phyloP scores from a whole-genome alignment of 1,139 yeast genomes.

The Yamadazyma dendronema region DNA sequence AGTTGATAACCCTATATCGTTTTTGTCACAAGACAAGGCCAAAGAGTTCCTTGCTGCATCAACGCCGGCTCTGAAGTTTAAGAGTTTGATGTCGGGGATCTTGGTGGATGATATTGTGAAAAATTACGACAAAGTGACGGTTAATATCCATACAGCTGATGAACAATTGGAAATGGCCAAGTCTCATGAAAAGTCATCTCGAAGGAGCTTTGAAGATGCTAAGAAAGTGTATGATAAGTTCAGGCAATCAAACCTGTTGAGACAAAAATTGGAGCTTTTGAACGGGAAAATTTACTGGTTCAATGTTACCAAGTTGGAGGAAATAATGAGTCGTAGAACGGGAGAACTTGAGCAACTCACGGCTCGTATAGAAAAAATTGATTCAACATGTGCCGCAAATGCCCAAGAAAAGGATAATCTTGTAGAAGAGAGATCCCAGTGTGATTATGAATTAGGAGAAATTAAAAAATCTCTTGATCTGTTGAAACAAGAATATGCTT shows the following conservation, averaged over 20 bases:
- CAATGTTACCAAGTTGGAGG: slow-evolving; percentile 42
- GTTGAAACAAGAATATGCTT: background rate
- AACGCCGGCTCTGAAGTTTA: slow-evolving; percentile 67
- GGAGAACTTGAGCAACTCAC: slow-evolving; percentile 19
- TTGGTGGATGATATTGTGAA: slow-evolving; percentile 60
- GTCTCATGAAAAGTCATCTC: slow-evolving; percentile 24
- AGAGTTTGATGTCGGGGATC: slow-evolving; percentile 78
- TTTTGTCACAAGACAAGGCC: slow-evolving; percentile 92
- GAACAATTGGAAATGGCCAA: slow-evolving; percentile 32
- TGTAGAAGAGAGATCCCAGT: background rate
- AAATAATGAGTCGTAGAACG: slow-evolving; percentile 19
- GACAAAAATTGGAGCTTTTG: slow-evolving; percentile 41
- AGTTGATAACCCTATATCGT: slow-evolving; percentile 89
- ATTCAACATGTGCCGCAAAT: slow-evolving; percentile 7
- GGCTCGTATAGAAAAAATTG: slow-evolving; percentile 10
- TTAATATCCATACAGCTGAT: too few relatives aligned
- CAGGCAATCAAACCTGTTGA: slow-evolving; percentile 41
- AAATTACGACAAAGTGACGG: slow-evolving; percentile 44
- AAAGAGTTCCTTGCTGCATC: slow-evolving; percentile 81
- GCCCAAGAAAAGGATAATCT: background rate
- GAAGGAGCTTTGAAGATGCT: slow-evolving; percentile 26
- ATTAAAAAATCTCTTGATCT: background rate
- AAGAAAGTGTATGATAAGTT: slow-evolving; percentile 37
- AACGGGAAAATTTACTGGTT: slow-evolving; percentile 70
- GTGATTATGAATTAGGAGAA: background rate